Base-by-base conservation (phyloP, 495 filamentous ascomycete genomes). In the Talaromyces proteolyticus region DNA sequence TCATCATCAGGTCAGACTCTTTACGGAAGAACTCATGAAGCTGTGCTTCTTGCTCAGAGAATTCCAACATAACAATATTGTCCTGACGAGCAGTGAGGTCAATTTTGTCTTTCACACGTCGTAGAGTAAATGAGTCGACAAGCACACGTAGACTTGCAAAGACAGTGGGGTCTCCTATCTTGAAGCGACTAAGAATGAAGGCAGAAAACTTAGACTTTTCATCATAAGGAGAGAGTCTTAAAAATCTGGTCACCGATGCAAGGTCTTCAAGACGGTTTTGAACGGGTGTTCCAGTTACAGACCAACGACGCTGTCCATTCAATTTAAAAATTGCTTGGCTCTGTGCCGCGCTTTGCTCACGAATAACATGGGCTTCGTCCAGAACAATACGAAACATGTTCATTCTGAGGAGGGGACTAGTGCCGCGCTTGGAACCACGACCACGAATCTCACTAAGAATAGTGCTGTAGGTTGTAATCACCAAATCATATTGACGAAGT, bases 331-430 rank as follows among this genome's bases (percentile, higher is more conserved):
- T 84, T 1, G 88, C 85, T 60, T 89, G 87, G 10, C 88, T 91
- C 45, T 89, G 85, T 47, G 83, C 69, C 0, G 91, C 92, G 16
- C 72, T 75, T 54, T 88, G 86, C 57, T 94, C 89, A 8, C 93
- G 84, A 55, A 98, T 96, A 58, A 84, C 86, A 68, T 98, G 93
- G 12, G 91, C 93, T 66, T 98, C 93, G 58, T 98, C 93, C 21
- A 98, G 78, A 0, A 96, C 92, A 48, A 98, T 90, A 6, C 93
- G 86, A 61, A 97, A 97, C 86, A 92, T 95, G 52, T 87, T 86
- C 53, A 91, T 84, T 53, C 65, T 70, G 26, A 81, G 79, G 34
- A 97, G 66, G 0, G 91, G 87, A 50, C 80, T 88, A 8, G 62
- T 56, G 0, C 78, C 79, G 14, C 70, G 63, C 55, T 79, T 85